phyloP scores from a whole-genome alignment of 2,329 filamentous ascomycete genomes.

The Thelonectria rubi region DNA sequence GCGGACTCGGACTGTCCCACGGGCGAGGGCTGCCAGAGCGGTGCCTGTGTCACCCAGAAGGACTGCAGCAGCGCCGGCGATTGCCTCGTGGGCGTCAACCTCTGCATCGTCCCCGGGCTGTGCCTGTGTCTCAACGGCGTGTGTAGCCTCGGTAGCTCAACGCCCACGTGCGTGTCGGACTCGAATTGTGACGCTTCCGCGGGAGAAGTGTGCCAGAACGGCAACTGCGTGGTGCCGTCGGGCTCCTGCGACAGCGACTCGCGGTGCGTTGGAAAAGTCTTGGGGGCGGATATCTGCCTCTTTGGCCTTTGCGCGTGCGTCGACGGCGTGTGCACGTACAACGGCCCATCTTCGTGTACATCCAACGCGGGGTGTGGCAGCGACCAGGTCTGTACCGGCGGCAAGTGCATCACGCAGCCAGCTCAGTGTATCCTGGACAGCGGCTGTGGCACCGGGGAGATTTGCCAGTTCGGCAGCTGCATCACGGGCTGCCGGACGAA shows the following conservation, averaged over 20 bases:
- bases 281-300: conserved; percentile 8
- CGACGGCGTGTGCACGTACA: conserved; percentile 15
- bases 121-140: conserved; percentile 30
- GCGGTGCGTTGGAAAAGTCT: conserved; percentile 10
- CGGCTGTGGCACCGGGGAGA: conserved; percentile 1
- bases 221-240: conserved; percentile 5
- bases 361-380: background rate
- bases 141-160: conserved; percentile 21
- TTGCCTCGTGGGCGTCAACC: conserved; percentile 20
- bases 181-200: conserved; percentile 12
- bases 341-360: conserved; percentile 13
- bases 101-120: conserved; percentile 22
- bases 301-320: conserved; percentile 17
- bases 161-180: conserved; percentile 9
- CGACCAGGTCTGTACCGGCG: conserved; percentile 4
- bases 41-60: conserved; percentile 20
- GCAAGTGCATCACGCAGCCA: conserved; percentile 2
- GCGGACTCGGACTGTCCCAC: conserved; percentile 10
- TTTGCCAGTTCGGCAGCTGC: conserved; percentile 26
- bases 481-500: conserved; percentile 18
- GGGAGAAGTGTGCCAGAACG: conserved; percentile 22
- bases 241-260: conserved; percentile 2
- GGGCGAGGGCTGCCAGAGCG: conserved; percentile 22
- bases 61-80: conserved; percentile 6
- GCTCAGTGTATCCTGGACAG: conserved; percentile 10